A percentile compares a stretch with the other conserved stretches of the same genome.
These are phyloP conservation scores for Fusarium dlaminii DNA, from an alignment of 2,329 filamentous ascomycete species.

Conservation along the genomic window DNA sequence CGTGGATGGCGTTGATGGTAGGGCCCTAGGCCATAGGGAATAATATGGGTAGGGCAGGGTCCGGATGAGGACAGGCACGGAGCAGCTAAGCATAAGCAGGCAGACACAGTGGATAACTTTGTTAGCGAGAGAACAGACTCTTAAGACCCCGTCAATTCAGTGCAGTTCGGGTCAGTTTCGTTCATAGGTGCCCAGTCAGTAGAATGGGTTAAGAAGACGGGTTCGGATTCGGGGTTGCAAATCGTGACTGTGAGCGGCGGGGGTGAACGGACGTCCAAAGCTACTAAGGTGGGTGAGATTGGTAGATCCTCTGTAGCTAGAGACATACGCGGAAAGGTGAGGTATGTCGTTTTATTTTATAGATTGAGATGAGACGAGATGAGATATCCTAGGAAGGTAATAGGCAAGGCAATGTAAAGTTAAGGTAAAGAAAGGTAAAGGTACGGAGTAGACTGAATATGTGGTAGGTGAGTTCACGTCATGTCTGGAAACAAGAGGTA, in stretches of 20 bases:
- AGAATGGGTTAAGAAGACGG: not conserved
- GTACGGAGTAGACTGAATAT: slow-evolving; percentile 19
- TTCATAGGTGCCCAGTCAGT: not conserved
- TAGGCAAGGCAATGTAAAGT: not conserved
- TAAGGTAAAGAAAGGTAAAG: not conserved
- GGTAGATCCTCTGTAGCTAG: slow-evolving; percentile 1
- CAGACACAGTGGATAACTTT: slow-evolving; percentile 20
- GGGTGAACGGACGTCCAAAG: slow-evolving; percentile 24
- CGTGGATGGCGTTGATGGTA: slow-evolving; percentile 45
- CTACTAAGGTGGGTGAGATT: slow-evolving; percentile 4
- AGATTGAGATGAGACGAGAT: not conserved
- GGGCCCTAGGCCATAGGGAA: slow-evolving; percentile 45
- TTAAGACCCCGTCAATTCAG: not conserved
- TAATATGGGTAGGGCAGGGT: slow-evolving; percentile 16
- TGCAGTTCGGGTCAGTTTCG: not conserved
- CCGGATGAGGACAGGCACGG: slow-evolving; percentile 33
- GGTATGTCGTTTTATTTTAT: not conserved
- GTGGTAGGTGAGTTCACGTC: slow-evolving; percentile 44
- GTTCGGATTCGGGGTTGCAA: slow-evolving; percentile 6
- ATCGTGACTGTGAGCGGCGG: slow-evolving; percentile 26
- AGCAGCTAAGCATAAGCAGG: slow-evolving; percentile 32
- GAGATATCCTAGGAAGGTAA: not conserved
- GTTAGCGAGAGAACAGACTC: not conserved
- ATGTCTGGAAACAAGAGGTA: slow-evolving; percentile 36
- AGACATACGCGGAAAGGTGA: not conserved